These are phyloP conservation scores for Russula emetica DNA, from an alignment of 768 basidiomycete genomes.

Conservation along the genomic window DNA sequence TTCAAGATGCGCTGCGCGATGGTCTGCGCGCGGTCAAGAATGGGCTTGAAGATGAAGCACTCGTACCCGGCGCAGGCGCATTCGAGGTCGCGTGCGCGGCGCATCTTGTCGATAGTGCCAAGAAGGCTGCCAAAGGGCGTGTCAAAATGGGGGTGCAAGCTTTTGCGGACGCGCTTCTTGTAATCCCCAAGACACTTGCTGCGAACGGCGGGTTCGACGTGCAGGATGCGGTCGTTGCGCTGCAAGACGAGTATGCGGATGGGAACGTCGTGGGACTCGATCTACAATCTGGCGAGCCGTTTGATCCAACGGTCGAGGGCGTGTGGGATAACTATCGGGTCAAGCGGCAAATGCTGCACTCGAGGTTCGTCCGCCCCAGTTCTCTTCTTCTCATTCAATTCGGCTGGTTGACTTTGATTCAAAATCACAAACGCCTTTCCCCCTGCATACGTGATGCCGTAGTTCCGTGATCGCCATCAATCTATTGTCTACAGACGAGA, in stretches of 20 bases:
- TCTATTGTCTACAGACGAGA: constrained; percentile 93
- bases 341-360: constrained; percentile 97
- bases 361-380: constrained; percentile 58
- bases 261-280: constrained; percentile 92
- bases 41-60: constrained; percentile 80
- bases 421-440: constrained; percentile 6
- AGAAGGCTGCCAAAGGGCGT: constrained; percentile 86
- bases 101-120: constrained; percentile 72
- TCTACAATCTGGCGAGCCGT: constrained; percentile 89
- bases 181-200: constrained; percentile 95
- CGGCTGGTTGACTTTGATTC: constrained; percentile 23
- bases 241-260: constrained; percentile 95
- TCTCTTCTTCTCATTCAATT: constrained; percentile 23
- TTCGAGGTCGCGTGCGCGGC: constrained; percentile 92
- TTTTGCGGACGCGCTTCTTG: constrained; percentile 88
- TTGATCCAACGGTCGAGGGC: constrained; percentile 92
- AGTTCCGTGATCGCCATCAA: constrained; percentile 95
- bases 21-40: constrained; percentile 97
- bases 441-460: constrained; percentile 7
- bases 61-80: constrained; percentile 96
- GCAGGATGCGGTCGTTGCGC: constrained; percentile 85
- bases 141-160: constrained; percentile 97
- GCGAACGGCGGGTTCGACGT: constrained; percentile 97
- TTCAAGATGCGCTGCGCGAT: constrained; percentile 96
- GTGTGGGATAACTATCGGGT: constrained; percentile 99